A percentile compares a stretch with the other conserved stretches of the same genome.
Evolutionary conservation across 78 protist species (phyloP).

Genomic region (Cavenderia fasciculata): DNA sequence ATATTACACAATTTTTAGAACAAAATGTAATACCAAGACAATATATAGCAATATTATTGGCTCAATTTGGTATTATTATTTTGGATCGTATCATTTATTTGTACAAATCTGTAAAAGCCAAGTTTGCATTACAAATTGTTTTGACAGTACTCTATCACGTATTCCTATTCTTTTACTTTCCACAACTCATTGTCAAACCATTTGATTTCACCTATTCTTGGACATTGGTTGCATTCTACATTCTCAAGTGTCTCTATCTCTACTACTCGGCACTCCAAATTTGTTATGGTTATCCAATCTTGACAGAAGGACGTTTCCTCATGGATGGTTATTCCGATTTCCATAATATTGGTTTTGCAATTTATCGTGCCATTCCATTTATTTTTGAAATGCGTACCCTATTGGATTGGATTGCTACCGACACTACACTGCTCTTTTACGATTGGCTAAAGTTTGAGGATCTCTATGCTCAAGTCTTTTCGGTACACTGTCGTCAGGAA

Average conservation of each 20-base stretch:
- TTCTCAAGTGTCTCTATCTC: constrained; percentile 38
- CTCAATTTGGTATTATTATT: constrained; percentile 68
- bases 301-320: constrained; percentile 28
- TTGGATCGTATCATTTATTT: constrained; percentile 78
- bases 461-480: constrained; percentile 68
- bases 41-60: constrained; percentile 24
- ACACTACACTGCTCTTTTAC: constrained; percentile 81
- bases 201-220: background rate
- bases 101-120: constrained; percentile 29
- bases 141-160: constrained; percentile 46
- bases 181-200: constrained; percentile 1
- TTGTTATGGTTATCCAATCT: constrained; percentile 61
- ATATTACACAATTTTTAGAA: constrained; percentile 48
- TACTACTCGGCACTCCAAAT: constrained; percentile 55
- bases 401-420: constrained; percentile 88
- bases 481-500: constrained; percentile 52
- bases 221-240: constrained; percentile 61
- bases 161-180: constrained; percentile 58
- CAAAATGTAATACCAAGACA: constrained; percentile 75
- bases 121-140: constrained; percentile 54
- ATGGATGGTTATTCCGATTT: constrained; percentile 57
- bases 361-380: constrained; percentile 87
- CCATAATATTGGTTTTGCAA: constrained; percentile 53
- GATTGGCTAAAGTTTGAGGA: constrained; percentile 89
- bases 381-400: constrained; percentile 85